A percentile compares a stretch with the other conserved stretches of the same genome.
Evolutionary conservation across 2,329 filamentous ascomycete species (phyloP).

Genomic region (Harringtonia aguacate): DNA sequence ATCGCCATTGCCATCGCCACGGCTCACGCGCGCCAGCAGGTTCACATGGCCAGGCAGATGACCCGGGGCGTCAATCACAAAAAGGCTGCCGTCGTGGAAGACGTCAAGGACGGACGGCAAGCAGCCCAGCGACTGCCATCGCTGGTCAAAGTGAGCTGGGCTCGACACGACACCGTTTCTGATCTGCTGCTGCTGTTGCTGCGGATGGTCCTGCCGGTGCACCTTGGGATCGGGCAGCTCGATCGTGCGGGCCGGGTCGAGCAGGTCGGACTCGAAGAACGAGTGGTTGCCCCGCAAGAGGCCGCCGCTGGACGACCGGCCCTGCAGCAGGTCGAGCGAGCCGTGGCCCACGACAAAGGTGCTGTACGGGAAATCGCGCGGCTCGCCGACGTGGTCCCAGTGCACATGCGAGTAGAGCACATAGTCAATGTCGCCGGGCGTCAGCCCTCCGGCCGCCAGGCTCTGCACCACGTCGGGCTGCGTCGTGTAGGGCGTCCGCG

Average conservation of each 20-base stretch:
- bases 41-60: background rate
- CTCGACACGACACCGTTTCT: no score
- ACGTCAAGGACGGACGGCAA: no score
- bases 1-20: background rate
- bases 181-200: no score
- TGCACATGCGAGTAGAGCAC: background rate
- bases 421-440: background rate
- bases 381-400: background rate
- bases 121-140: no score
- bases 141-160: no score
- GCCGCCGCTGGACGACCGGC: background rate
- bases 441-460: background rate
- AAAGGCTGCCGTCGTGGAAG: no score
- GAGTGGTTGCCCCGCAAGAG: no score
- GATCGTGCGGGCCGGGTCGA: no score
- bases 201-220: no score
- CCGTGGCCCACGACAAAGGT: background rate
- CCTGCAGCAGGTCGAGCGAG: background rate
- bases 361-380: background rate
- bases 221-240: no score
- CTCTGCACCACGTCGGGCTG: background rate
- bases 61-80: background rate
- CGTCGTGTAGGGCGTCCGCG: background rate
- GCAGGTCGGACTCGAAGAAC: no score
- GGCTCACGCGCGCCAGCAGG: background rate